These are phyloP conservation scores for Pichia sp. DNA, from an alignment of 1,139 yeast genomes.

Conservation along the genomic window DNA sequence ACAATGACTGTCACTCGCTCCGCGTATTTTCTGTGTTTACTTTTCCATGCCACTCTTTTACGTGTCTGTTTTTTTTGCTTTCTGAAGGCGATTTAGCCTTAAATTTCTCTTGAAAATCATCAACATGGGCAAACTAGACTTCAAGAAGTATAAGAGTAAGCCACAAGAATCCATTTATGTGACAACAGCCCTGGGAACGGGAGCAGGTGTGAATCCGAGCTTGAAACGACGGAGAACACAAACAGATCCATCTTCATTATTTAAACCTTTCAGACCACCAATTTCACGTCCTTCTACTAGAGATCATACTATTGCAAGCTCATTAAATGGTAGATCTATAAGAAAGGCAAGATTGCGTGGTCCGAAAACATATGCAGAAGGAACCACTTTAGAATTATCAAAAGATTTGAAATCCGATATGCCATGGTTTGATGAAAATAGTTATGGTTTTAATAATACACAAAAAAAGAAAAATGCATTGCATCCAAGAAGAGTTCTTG, in stretches of 20 bases:
- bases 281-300: constrained; percentile 15
- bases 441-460: constrained; percentile 24
- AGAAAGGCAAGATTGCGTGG: constrained; percentile 33
- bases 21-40: background rate
- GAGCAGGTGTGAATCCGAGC: constrained; percentile 34
- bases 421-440: constrained; percentile 19
- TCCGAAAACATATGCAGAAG: constrained; percentile 35
- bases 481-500: constrained; percentile 26
- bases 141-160: constrained; percentile 16
- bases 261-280: constrained; percentile 39
- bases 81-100: background rate
- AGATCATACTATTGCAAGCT: background rate
- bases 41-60: background rate
- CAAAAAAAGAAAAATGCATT: constrained; percentile 27
- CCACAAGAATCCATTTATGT: constrained; percentile 27
- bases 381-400: constrained; percentile 24
- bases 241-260: constrained; percentile 33
- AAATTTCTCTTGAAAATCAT: background rate
- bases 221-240: constrained; percentile 31
- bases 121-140: constrained; percentile 13
- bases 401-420: constrained; percentile 12
- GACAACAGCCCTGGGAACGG: constrained; percentile 33
- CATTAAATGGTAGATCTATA: constrained; percentile 15
- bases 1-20: background rate
- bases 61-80: constrained; percentile 2